Percentiles rank a stretch among this genome's conserved stretches.
These are phyloP conservation scores for Violaceomyces palustris DNA, from an alignment of 1,284 basidiomycete species.

Conservation along the genomic window DNA sequence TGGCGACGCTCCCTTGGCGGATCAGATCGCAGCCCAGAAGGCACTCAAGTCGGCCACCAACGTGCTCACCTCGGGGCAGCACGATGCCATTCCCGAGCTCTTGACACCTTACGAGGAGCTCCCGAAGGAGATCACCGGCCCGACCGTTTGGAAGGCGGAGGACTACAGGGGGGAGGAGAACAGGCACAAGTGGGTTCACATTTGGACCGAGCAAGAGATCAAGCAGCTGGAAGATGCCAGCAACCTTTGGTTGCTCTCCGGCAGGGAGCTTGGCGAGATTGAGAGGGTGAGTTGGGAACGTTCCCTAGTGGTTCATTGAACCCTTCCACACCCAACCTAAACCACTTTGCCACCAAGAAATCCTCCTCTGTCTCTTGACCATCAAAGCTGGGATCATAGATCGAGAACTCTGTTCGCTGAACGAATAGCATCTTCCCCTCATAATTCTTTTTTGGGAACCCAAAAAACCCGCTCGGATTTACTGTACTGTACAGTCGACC, in stretches of 20 bases:
- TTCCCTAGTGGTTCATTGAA: too few species aligned
- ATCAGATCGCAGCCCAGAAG: slow-evolving; percentile 32
- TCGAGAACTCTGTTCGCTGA: too few species aligned
- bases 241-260: slow-evolving; percentile 31
- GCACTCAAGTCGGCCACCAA: slow-evolving; percentile 28
- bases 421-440: too few species aligned
- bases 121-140: slow-evolving; percentile 50
- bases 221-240: slow-evolving; percentile 31
- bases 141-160: slow-evolving; percentile 41
- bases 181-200: slow-evolving; percentile 29
- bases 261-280: slow-evolving; percentile 38
- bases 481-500: slow-evolving; percentile 11
- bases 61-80: slow-evolving; percentile 45
- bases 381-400: too few species aligned
- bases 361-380: too few species aligned
- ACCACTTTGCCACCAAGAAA: too few species aligned
- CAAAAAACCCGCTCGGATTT: too few species aligned
- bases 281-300: slow-evolving; percentile 16
- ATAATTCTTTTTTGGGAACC: too few species aligned
- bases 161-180: slow-evolving; percentile 44
- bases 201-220: slow-evolving; percentile 29
- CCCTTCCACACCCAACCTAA: too few species aligned
- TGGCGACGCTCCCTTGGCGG: slow-evolving; percentile 13
- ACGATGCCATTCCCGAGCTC: slow-evolving; percentile 28
- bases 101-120: slow-evolving; percentile 49